phyloP scores from a whole-genome alignment of 305 asterid species.

The Fraxinus dipetala region DNA sequence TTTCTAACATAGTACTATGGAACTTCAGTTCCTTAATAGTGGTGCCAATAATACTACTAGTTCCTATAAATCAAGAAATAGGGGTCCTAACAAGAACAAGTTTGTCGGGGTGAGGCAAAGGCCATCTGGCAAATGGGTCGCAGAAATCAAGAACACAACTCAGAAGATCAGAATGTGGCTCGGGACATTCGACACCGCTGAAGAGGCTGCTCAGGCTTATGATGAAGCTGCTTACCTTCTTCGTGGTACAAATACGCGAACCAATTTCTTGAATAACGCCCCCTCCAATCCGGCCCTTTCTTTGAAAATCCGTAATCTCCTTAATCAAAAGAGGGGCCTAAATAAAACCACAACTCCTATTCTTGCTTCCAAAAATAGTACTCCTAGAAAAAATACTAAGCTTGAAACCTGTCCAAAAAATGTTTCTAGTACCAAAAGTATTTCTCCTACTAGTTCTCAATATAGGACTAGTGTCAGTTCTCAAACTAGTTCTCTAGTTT shows the following conservation, averaged over 20 bases:
- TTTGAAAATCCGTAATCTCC: constrained; percentile 61
- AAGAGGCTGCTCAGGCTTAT: background rate
- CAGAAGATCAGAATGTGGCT: background rate
- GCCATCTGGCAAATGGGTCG: background rate
- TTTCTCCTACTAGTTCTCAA: constrained; percentile 14
- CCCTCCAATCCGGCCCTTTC: constrained; percentile 74
- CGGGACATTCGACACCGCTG: background rate
- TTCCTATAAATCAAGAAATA: constrained; percentile 28
- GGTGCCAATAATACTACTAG: constrained; percentile 7
- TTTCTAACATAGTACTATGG: constrained; percentile 32
- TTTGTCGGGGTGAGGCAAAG: constrained; percentile 46
- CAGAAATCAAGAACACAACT: background rate
- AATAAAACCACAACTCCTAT: constrained; percentile 30
- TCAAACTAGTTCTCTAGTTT: constrained; percentile 16
- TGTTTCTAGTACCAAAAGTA: constrained; percentile 3
- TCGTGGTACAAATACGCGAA: constrained; percentile 69
- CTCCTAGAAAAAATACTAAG: background rate
- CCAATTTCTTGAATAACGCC: constrained; percentile 52
- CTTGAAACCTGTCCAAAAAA: constrained; percentile 5
- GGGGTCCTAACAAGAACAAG: constrained; percentile 40
- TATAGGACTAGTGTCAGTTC: constrained; percentile 15
- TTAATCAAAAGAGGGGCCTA: constrained; percentile 57
- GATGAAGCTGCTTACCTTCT: constrained; percentile 74
- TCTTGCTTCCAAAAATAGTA: constrained; percentile 4
- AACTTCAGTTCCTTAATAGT: constrained; percentile 41